These are phyloP conservation scores for Cyberlindnera maritima DNA, from an alignment of 805 yeast species.

Conservation along the genomic window DNA sequence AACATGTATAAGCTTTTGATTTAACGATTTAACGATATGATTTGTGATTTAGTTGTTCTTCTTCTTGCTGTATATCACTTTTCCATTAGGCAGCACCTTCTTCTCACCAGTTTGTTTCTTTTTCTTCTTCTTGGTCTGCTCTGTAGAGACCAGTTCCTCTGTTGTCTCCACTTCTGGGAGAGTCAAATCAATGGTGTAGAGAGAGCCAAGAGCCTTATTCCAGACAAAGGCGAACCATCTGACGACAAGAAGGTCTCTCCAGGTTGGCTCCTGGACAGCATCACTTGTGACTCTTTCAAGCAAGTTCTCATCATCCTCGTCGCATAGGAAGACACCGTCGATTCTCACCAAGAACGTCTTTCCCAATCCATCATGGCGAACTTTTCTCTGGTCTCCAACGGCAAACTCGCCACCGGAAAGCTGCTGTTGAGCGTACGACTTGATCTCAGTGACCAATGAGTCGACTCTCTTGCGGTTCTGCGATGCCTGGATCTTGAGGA, in stretches of 20 bases:
- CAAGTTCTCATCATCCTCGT: constrained; percentile 30
- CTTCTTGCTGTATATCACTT: constrained; percentile 40
- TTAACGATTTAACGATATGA: no score
- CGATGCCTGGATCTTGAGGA: constrained; percentile 46
- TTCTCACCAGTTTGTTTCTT: constrained; percentile 40
- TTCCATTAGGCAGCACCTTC: constrained; percentile 58
- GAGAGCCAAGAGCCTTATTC: constrained; percentile 32
- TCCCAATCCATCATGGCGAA: constrained; percentile 33
- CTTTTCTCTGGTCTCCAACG: constrained; percentile 17
- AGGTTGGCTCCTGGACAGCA: constrained; percentile 46
- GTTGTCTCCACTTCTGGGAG: background rate
- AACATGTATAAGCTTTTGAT: no score
- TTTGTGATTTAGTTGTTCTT: constrained; percentile 2
- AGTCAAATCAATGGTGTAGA: constrained; percentile 12
- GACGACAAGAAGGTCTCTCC: constrained; percentile 46
- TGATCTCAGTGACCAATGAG: constrained; percentile 48
- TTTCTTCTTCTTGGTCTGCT: constrained; percentile 24
- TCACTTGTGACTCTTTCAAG: constrained; percentile 43
- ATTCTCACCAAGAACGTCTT: constrained; percentile 53
- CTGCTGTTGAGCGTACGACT: constrained; percentile 53
- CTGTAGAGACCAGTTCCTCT: background rate
- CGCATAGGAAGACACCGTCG: constrained; percentile 57
- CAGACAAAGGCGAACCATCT: constrained; percentile 42
- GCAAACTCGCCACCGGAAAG: constrained; percentile 37
- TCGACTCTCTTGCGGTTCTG: constrained; percentile 60